phyloP scores from a whole-genome alignment of 148 eudicot species.

The Salicornia ramosissima region DNA sequence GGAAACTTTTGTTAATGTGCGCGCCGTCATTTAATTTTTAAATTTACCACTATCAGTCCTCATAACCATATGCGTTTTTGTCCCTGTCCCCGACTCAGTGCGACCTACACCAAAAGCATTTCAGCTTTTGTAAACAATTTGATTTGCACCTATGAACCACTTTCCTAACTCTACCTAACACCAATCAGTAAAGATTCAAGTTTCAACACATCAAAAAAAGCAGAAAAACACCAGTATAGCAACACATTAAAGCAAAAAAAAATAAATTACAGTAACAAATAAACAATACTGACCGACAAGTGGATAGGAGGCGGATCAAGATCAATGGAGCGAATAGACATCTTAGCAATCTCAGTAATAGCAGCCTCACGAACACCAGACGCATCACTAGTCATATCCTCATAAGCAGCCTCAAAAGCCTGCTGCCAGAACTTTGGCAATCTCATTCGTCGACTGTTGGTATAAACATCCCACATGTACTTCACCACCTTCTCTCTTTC shows the following conservation, averaged over 20 bases:
- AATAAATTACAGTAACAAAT: no score
- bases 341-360: slow-evolving; percentile 76
- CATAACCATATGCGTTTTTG: no score
- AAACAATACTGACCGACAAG: slow-evolving; percentile 42
- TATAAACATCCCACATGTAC: slow-evolving; percentile 92
- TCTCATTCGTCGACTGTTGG: slow-evolving; percentile 49
- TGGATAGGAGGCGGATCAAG: slow-evolving; percentile 52
- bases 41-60: no score
- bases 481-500: slow-evolving; percentile 87
- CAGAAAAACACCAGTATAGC: background rate
- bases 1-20: no score
- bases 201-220: background rate
- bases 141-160: background rate
- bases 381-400: slow-evolving; percentile 68
- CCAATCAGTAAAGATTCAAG: background rate
- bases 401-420: slow-evolving; percentile 88
- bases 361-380: slow-evolving; percentile 59
- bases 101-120: no score
- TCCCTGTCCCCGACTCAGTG: no score
- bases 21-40: no score
- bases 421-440: slow-evolving; percentile 84
- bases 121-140: background rate
- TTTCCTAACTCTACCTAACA: background rate
- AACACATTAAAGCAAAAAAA: background rate
- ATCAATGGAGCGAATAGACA: slow-evolving; percentile 59